Evolutionary conservation across 2,329 filamentous ascomycete genomes (phyloP).

Genomic region (Penicillium freii): DNA sequence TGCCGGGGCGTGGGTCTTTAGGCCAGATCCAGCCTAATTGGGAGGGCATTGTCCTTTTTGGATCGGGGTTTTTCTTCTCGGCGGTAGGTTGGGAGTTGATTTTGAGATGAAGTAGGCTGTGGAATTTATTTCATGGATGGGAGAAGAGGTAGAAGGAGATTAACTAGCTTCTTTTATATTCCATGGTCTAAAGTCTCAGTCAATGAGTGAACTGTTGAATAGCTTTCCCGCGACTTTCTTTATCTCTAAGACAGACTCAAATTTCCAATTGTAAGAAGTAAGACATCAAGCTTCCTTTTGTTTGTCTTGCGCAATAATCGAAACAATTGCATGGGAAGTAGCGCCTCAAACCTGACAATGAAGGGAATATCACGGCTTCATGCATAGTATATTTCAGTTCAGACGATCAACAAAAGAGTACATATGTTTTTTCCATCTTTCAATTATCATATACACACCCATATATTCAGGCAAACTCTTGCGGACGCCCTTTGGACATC

Average conservation of each 20-base stretch:
- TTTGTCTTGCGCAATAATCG: background rate
- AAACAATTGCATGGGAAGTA: background rate
- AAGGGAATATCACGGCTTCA: background rate
- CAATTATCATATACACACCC: background rate
- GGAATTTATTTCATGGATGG: background rate
- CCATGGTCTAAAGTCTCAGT: background rate
- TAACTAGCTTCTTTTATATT: background rate
- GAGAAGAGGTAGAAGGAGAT: background rate
- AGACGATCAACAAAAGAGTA: background rate
- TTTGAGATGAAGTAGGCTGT: too few species aligned
- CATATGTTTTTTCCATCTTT: background rate
- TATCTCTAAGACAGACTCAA: background rate
- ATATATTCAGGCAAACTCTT: background rate
- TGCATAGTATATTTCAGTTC: background rate
- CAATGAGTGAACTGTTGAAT: background rate
- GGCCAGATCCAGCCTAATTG: slow-evolving; percentile 37
- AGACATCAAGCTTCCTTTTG: background rate
- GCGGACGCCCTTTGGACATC: background rate
- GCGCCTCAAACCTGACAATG: background rate
- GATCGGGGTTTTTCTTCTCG: background rate
- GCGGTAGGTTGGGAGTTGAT: background rate
- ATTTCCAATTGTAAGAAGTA: background rate
- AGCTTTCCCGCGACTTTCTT: background rate
- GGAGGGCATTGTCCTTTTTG: background rate
- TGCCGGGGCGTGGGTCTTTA: slow-evolving; percentile 38